A percentile compares a stretch with the other conserved stretches of the same genome.
phyloP scores from a whole-genome alignment of 2,329 filamentous ascomycete species.

The Myriangium duriaei region DNA sequence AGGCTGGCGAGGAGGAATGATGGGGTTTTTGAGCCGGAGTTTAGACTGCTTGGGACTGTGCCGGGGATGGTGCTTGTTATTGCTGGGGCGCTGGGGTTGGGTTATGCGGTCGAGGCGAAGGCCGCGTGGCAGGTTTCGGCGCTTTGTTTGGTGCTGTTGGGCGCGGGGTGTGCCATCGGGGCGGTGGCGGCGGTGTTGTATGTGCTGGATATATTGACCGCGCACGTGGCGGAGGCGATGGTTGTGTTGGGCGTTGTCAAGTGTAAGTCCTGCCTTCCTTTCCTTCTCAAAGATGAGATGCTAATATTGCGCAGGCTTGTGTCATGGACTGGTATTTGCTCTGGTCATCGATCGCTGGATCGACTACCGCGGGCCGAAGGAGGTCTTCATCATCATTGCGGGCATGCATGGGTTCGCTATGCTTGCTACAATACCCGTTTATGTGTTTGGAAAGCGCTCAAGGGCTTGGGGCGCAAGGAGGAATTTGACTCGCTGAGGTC shows the following conservation, averaged over 20 bases:
- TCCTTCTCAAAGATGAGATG: background rate
- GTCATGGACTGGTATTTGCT: slow-evolving; percentile 3
- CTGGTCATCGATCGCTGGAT: slow-evolving; percentile 3
- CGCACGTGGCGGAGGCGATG: slow-evolving; percentile 64
- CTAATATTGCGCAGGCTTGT: slow-evolving; percentile 1
- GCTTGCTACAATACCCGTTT: slow-evolving; percentile 2
- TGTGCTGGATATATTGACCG: slow-evolving; percentile 77
- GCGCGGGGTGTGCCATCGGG: slow-evolving; percentile 3
- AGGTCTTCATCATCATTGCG: slow-evolving; percentile 6
- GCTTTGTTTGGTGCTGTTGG: slow-evolving; percentile 2
- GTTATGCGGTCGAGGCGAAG: background rate
- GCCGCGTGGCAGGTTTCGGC: background rate
- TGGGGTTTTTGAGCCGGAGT: slow-evolving; percentile 8
- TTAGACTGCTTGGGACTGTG: slow-evolving; percentile 4
- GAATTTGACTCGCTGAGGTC: background rate
- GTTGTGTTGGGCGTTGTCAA: slow-evolving; percentile 44
- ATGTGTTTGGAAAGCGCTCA: slow-evolving; percentile 6
- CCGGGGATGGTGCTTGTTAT: background rate
- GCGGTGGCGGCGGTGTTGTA: slow-evolving; percentile 51
- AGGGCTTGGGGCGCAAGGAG: slow-evolving; percentile 8
- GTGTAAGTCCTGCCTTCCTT: background rate
- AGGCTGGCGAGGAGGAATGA: slow-evolving; percentile 1
- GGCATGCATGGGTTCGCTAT: background rate
- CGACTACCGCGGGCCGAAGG: slow-evolving; percentile 4
- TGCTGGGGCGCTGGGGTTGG: slow-evolving; percentile 2